Base-by-base conservation (phyloP, 495 filamentous ascomycete genomes). In the Trichodelitschia bisporula region DNA sequence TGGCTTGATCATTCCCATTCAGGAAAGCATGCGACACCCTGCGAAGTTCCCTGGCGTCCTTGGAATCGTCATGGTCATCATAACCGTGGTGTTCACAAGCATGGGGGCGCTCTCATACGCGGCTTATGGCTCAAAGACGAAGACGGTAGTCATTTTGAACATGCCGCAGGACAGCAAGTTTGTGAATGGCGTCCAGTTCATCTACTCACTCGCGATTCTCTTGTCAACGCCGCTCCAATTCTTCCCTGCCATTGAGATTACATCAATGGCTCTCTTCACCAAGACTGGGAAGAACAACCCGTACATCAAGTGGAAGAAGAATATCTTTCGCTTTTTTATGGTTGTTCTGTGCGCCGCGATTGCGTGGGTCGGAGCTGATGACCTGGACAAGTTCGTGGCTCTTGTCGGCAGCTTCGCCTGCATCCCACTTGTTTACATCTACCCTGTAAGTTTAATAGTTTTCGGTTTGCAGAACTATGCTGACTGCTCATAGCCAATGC, bases 301-400 rank as follows among this genome's bases (percentile, higher is more conserved):
- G 1, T 73, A 67, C 31, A 90, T 95, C 58, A 97, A 97, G 55
- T 93, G 84, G 84, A 72, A 89, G 61, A 97, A 97, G 68, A 97
- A 97, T 40, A 56, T 69, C 32, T 95, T 86, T 57, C 73, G 86
- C 19, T 95, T 93, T 55, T 67, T 82, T 42, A 64, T 92, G 24
- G 86, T 95, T 32, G 62, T 75, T 38, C 44, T 82, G 19, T 93
- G 83, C 44, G 76, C 82, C 2, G 42, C 75, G 24, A 70, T 93
- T 37, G 82, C 82, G 1, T 95, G 82, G 82, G 66, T 67, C 35
- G 86, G 86, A 31, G 82, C 86, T 3, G 75, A 77, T 38, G 73
- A 93, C 54, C 58, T 97, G 33, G 86, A 97, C 54, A 93, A 93
- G 49, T 95, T 97, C 46, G 86, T 97, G 13, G 72, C 79, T 11